Evolutionary conservation across 139 green algal species (phyloP), one percentile per base, ranked within the genome.

Genomic region (Chlorella sorokiniana): DNA sequence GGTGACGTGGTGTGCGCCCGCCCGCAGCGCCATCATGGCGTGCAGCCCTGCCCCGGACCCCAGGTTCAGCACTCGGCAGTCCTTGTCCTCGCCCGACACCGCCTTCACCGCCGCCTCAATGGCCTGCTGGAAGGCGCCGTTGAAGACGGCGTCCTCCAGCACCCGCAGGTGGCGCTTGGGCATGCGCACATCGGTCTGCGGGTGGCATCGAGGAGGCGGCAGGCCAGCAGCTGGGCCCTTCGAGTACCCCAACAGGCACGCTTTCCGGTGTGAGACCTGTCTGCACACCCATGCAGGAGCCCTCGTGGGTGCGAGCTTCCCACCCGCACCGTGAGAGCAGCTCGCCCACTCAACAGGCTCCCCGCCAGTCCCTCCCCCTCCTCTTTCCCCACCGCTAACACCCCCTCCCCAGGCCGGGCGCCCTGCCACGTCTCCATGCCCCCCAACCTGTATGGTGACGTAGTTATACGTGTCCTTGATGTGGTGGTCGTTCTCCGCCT

Each of bases 401-500:
- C 48, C 48, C 14, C 48, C 59, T 74, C 16, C 63, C 27, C 23
- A 38, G 67, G 4, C 27, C 5, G n/a, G 40, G 29, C 44, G 29
- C 69, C 9, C 62, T 56, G 35, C 10, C 68, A 75, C 4, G 10
- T 38, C 8, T 10, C 11, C 64, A 71, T 45, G 18, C 31, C 14
- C 20, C 11, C 63, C 5, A 9, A 84, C 85, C 84, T 95, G 88
- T 2, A 97, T 85, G 1, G 92, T 97, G 16, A 96, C 86, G 70
- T 96, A 97, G 83, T 97, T 97, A 90, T 95, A 96, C 0, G 91
- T 95, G 81, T 97, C 94, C 35, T 92, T 91, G 35, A 94, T 90
- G 82, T 93, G 83, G 69, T 94, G 84, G 79, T 97, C 92, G 73
- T 91, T 94, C 70, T 97, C 91, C n/a, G 92, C 94, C 81, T 91